phyloP scores from a whole-genome alignment of 2,329 filamentous ascomycete genomes.

The Cordyceps cateniannulata region DNA sequence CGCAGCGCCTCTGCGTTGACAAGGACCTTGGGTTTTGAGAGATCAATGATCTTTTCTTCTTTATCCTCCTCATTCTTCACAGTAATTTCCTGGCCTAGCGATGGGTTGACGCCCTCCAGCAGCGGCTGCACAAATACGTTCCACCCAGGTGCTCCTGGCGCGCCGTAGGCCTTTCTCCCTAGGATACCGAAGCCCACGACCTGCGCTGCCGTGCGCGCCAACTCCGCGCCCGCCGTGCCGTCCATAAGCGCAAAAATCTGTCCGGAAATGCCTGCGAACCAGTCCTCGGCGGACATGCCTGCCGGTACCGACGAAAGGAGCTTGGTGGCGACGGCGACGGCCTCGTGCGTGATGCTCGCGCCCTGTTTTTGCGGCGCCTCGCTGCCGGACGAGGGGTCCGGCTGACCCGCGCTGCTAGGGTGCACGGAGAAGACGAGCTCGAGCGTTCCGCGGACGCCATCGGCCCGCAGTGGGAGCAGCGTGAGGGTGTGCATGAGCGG shows the following conservation, averaged over 20 bases:
- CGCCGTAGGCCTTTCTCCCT: conserved; percentile 56
- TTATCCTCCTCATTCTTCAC: conserved; percentile 19
- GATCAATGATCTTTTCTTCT: conserved; percentile 36
- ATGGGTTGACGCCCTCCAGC: conserved; percentile 43
- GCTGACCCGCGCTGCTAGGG: conserved; percentile 40
- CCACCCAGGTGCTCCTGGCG: conserved; percentile 58
- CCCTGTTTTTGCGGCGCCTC: conserved; percentile 53
- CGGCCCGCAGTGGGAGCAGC: conserved; percentile 51
- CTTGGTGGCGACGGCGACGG: conserved; percentile 55
- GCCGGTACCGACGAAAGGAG: conserved; percentile 55
- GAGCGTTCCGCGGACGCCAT: conserved; percentile 60
- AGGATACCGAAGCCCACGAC: conserved; percentile 53
- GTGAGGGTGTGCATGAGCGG: conserved; percentile 53
- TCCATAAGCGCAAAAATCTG: conserved; percentile 59
- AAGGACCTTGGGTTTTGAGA: conserved; percentile 37
- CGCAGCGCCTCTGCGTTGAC: conserved; percentile 42
- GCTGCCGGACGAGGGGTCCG: conserved; percentile 34
- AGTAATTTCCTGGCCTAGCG: conserved; percentile 18
- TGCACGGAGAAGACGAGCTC: conserved; percentile 68
- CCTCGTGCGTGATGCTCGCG: conserved; percentile 61
- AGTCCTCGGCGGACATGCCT: conserved; percentile 46
- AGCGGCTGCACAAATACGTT: conserved; percentile 54
- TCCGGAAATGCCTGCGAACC: conserved; percentile 54
- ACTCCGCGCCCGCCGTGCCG: conserved; percentile 34
- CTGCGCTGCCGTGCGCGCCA: conserved; percentile 31